phyloP scores from a whole-genome alignment of 768 basidiomycete genomes.

The Mrakia frigida region DNA sequence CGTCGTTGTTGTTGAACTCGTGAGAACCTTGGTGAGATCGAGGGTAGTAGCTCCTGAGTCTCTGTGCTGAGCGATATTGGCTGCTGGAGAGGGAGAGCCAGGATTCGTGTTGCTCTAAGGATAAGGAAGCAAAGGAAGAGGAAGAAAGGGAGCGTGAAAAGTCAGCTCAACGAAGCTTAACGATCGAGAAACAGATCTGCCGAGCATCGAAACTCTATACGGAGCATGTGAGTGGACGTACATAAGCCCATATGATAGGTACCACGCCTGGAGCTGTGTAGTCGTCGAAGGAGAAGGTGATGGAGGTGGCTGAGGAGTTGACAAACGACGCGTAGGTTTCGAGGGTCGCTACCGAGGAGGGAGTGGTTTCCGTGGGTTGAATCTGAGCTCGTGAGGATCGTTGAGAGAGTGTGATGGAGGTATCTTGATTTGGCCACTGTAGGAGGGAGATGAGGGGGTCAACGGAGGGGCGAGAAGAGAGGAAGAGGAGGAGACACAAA shows the following conservation, averaged over 20 bases:
- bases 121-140: neutral
- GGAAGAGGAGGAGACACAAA: neutral
- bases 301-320: constrained; percentile 15
- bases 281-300: constrained; percentile 18
- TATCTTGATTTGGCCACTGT: constrained; percentile 9
- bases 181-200: neutral
- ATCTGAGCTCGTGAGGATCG: constrained; percentile 2
- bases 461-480: neutral
- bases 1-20: neutral
- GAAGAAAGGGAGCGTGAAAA: neutral
- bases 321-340: constrained; percentile 3
- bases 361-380: constrained; percentile 8
- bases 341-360: constrained; percentile 9
- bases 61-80: constrained; percentile 16
- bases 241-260: constrained; percentile 27
- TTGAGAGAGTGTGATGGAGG: constrained; percentile 13
- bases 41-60: neutral
- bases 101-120: constrained; percentile 21
- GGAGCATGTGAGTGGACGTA: neutral
- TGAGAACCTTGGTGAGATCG: constrained; percentile 17
- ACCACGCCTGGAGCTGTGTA: neutral
- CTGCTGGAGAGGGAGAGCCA: neutral
- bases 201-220: neutral
- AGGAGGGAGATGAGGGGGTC: neutral
- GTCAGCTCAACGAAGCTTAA: too few relatives aligned